Percentiles rank a stretch among this genome's conserved stretches.
These are phyloP conservation scores for Gyrodon lividus DNA, from an alignment of 768 basidiomycete genomes.

Conservation along the genomic window DNA sequence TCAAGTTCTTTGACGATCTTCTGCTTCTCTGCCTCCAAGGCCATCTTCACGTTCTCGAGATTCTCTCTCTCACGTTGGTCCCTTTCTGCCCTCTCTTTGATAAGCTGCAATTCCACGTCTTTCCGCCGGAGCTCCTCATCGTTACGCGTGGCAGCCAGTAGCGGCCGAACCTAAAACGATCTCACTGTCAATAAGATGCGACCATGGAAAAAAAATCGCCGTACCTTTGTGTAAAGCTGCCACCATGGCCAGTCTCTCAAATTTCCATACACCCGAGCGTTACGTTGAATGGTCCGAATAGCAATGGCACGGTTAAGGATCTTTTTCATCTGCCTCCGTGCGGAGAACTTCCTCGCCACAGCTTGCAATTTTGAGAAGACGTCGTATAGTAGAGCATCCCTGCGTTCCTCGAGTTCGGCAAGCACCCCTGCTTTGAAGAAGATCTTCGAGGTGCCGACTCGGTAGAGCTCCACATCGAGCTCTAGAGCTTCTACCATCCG, in stretches of 20 bases:
- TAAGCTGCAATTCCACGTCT: constrained; percentile 75
- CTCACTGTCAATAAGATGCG: constrained; percentile 10
- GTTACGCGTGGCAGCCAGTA: constrained; percentile 87
- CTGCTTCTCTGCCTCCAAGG: constrained; percentile 80
- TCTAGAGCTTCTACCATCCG: constrained; percentile 89
- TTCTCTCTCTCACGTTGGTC: constrained; percentile 81
- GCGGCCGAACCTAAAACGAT: constrained; percentile 71
- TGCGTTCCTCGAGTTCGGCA: constrained; percentile 91
- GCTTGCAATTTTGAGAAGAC: constrained; percentile 90
- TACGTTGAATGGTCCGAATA: constrained; percentile 88
- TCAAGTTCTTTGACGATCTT: constrained; percentile 80
- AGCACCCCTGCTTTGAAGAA: constrained; percentile 99
- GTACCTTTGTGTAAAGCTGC: constrained; percentile 92
- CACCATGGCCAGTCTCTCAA: constrained; percentile 99
- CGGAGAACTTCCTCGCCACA: constrained; percentile 78
- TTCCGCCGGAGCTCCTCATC: constrained; percentile 91
- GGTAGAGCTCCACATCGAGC: constrained; percentile 80
- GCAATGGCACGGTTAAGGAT: constrained; percentile 90
- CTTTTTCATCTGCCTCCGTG: constrained; percentile 90
- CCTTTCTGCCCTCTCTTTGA: constrained; percentile 82
- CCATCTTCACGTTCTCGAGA: constrained; percentile 77
- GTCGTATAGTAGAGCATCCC: constrained; percentile 85
- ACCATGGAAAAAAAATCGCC: neutral
- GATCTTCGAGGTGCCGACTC: constrained; percentile 94
- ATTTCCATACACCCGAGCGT: constrained; percentile 88